Percentiles rank a stretch among this genome's conserved stretches.
Conservation (phyloP, 257 asterid genomes). For the Orobanche coerulescens region DNA sequence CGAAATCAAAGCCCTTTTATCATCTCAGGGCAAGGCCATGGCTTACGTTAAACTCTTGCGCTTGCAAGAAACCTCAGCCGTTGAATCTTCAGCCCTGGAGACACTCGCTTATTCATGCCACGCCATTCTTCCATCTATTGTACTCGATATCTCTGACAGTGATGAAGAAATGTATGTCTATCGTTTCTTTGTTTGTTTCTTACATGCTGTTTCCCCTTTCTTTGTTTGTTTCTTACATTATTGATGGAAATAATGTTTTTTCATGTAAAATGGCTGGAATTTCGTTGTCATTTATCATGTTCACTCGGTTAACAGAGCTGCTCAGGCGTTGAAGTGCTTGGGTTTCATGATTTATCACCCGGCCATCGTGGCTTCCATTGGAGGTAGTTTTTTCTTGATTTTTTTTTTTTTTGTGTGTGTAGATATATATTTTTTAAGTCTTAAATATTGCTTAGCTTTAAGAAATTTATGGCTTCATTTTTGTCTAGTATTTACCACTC, state of each 20-base stretch:
- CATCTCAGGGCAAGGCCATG: constrained; percentile 28
- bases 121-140: constrained; percentile 27
- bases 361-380: constrained; percentile 35
- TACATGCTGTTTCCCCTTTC: background rate
- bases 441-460: background rate
- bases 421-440: background rate
- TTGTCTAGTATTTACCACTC: background rate
- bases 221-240: background rate
- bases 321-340: constrained; percentile 78
- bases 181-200: background rate
- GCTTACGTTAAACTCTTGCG: constrained; percentile 50
- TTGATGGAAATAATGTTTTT: background rate
- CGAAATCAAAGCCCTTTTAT: constrained; percentile 37
- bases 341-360: constrained; percentile 88
- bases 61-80: constrained; percentile 47
- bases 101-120: constrained; percentile 43
- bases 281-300: constrained; percentile 2
- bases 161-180: constrained; percentile 60
- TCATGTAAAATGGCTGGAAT: background rate
- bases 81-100: constrained; percentile 34
- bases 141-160: constrained; percentile 29
- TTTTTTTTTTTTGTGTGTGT: background rate
- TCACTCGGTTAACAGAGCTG: constrained; percentile 38
- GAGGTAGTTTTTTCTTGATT: constrained; percentile 32
- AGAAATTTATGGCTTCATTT: background rate